Evolutionary conservation across 805 yeast species (phyloP).

Genomic region (Yamadazyma sp.): DNA sequence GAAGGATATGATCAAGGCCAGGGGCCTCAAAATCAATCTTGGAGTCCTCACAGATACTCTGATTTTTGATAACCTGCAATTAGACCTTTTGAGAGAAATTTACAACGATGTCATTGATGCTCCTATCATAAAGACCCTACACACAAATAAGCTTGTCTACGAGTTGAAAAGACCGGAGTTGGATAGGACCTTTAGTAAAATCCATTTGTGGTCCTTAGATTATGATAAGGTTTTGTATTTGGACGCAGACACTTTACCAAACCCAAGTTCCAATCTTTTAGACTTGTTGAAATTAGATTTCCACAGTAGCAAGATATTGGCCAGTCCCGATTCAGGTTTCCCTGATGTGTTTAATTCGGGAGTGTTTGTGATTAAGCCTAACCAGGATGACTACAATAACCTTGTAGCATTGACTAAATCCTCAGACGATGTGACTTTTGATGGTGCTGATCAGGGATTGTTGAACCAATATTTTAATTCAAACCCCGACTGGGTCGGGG

Average conservation of each 20-base stretch:
- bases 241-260: conserved; percentile 64
- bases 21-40: conserved; percentile 15
- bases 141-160: conserved; percentile 24
- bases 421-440: conserved; percentile 47
- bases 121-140: conserved; percentile 19
- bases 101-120: conserved; percentile 35
- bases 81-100: conserved; percentile 22
- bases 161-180: conserved; percentile 54
- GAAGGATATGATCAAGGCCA: conserved; percentile 18
- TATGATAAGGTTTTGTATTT: conserved; percentile 54
- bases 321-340: conserved; percentile 86
- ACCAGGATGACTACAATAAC: conserved; percentile 36
- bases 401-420: conserved; percentile 32
- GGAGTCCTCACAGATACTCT: conserved; percentile 36
- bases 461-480: conserved; percentile 69
- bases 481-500: conserved; percentile 40
- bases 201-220: conserved; percentile 54
- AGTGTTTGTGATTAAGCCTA: conserved; percentile 61
- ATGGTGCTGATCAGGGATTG: conserved; percentile 92
- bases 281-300: conserved; percentile 30
- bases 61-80: conserved; percentile 27
- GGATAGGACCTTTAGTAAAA: conserved; percentile 53
- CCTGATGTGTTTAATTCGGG: conserved; percentile 90
- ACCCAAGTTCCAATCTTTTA: conserved; percentile 19
- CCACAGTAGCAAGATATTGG: conserved; percentile 35